phyloP scores from a whole-genome alignment of 495 filamentous ascomycete species.

The Daldinia loculata region DNA sequence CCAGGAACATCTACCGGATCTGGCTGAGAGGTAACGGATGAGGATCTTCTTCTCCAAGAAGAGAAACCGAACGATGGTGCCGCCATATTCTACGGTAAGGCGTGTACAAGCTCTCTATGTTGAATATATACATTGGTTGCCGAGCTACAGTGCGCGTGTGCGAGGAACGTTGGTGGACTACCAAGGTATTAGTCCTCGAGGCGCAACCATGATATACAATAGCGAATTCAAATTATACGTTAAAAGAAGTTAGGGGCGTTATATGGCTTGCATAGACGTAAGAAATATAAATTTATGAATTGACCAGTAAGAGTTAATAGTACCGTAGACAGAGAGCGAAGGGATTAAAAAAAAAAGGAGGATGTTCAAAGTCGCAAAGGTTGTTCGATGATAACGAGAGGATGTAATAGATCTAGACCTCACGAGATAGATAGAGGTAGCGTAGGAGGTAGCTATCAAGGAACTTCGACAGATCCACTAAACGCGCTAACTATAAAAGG shows the following conservation, averaged over 20 bases:
- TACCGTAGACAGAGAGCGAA: background rate
- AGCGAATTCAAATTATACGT: constrained; percentile 16
- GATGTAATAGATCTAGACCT: constrained; percentile 34
- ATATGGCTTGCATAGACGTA: constrained; percentile 13
- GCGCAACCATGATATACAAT: constrained; percentile 21
- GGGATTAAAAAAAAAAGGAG: constrained; percentile 27
- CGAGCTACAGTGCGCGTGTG: constrained; percentile 27
- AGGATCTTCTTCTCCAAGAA: constrained; percentile 52
- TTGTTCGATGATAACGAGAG: constrained; percentile 41
- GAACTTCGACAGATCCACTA: constrained; percentile 9
- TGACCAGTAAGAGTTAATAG: constrained; percentile 13
- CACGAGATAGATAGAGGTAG: constrained; percentile 5
- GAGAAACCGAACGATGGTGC: constrained; percentile 50
- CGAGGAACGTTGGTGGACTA: constrained; percentile 20
- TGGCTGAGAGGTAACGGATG: constrained; percentile 47
- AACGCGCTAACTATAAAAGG: constrained; percentile 25
- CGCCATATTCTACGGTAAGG: constrained; percentile 42
- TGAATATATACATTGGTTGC: constrained; percentile 23
- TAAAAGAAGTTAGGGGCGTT: constrained; percentile 5
- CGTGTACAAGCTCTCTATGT: constrained; percentile 22
- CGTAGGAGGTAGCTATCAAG: constrained; percentile 9
- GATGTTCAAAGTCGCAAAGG: constrained; percentile 9
- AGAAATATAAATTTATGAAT: constrained; percentile 5
- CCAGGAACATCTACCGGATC: constrained; percentile 42
- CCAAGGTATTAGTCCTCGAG: constrained; percentile 16